Evolutionary conservation across 345 rosid species (phyloP).

Genomic region (Trapa incisa): DNA sequence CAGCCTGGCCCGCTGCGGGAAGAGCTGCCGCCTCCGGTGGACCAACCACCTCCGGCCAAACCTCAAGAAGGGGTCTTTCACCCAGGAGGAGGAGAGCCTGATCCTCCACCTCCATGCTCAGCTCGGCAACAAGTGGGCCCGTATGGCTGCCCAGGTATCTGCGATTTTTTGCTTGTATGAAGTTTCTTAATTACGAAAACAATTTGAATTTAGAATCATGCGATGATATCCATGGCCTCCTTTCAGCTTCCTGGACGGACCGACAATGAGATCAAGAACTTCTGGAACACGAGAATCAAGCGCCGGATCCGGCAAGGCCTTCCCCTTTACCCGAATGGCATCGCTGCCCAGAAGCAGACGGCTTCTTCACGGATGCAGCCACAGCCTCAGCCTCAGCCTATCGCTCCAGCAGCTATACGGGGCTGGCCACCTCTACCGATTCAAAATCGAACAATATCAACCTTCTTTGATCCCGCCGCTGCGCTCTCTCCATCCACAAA

Average conservation of each 20-base stretch:
- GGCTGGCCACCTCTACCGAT: slow-evolving; percentile 12
- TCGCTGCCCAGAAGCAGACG: slow-evolving; percentile 26
- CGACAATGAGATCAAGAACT: slow-evolving; percentile 68
- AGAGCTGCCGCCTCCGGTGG: slow-evolving; percentile 24
- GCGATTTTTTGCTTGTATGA: neutral
- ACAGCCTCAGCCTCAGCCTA: slow-evolving; percentile 3
- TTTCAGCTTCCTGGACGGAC: slow-evolving; percentile 56
- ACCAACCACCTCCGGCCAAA: slow-evolving; percentile 19
- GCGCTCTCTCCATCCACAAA: slow-evolving; percentile 11
- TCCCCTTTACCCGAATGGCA: slow-evolving; percentile 48
- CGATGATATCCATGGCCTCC: neutral
- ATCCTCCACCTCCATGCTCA: slow-evolving; percentile 19
- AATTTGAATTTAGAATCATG: too few species aligned
- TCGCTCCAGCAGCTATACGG: neutral
- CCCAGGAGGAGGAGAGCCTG: slow-evolving; percentile 16
- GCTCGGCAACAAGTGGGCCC: slow-evolving; percentile 23
- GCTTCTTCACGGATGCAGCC: slow-evolving; percentile 12
- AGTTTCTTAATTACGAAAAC: neutral
- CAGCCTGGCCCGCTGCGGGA: slow-evolving; percentile 16
- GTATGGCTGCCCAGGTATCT: slow-evolving; percentile 19
- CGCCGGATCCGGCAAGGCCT: slow-evolving; percentile 53
- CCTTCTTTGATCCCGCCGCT: slow-evolving; percentile 6
- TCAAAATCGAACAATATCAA: neutral
- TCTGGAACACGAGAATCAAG: slow-evolving; percentile 65
- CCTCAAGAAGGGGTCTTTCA: slow-evolving; percentile 19